Evolutionary conservation across 768 basidiomycete genomes (phyloP).

Genomic region (Lactifluus hygrophoroides): DNA sequence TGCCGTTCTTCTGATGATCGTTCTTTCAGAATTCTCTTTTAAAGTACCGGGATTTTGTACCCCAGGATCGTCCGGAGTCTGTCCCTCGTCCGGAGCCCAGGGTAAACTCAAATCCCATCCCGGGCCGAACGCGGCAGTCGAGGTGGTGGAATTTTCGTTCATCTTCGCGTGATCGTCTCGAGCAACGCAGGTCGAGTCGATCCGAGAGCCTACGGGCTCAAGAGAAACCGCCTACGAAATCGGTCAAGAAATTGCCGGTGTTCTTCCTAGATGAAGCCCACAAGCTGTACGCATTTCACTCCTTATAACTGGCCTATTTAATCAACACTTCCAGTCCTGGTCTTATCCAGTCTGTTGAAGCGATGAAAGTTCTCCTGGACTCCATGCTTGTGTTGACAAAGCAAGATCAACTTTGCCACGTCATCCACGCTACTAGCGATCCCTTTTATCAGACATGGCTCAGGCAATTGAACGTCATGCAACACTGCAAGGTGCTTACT

Average conservation of each 20-base stretch:
- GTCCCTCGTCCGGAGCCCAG: neutral
- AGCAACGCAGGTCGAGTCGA: conserved; percentile 1
- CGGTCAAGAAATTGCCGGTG: conserved; percentile 64
- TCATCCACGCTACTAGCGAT: conserved; percentile 76
- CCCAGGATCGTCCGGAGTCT: conserved; percentile 6
- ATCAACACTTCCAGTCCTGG: conserved; percentile 40
- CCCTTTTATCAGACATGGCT: conserved; percentile 83
- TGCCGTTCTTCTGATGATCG: conserved; percentile 1
- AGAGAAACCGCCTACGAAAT: conserved; percentile 29
- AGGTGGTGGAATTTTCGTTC: conserved; percentile 17
- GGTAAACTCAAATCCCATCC: neutral
- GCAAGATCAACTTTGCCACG: conserved; percentile 77
- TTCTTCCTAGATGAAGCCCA: conserved; percentile 85
- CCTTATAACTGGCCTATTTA: neutral
- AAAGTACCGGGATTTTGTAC: conserved; percentile 27
- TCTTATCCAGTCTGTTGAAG: conserved; percentile 65
- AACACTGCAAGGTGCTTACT: conserved; percentile 61
- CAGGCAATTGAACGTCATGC: conserved; percentile 69
- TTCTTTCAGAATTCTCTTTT: conserved; percentile 24
- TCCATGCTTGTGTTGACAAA: conserved; percentile 83
- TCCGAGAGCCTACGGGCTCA: conserved; percentile 23
- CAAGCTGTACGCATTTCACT: conserved; percentile 47
- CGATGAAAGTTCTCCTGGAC: conserved; percentile 80
- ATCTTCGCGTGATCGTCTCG: conserved; percentile 4
- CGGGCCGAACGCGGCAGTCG: conserved; percentile 2